Conservation (phyloP, 2,329 filamentous ascomycete species). For the Pseudocercospora cruenta region DNA sequence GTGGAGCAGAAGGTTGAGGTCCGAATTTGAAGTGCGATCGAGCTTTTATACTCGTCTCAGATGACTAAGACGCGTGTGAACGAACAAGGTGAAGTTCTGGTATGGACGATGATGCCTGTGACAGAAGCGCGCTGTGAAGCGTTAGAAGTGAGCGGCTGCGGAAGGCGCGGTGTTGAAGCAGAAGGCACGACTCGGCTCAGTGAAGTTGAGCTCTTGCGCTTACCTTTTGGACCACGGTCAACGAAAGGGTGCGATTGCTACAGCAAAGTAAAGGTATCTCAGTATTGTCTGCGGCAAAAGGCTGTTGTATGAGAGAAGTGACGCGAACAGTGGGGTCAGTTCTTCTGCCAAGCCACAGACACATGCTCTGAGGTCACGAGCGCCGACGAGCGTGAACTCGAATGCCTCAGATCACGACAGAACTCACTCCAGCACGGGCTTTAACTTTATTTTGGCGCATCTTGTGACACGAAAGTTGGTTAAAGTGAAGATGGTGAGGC, state of each 20-base stretch:
- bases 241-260: not conserved
- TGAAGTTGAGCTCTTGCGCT: not conserved
- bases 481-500: not conserved
- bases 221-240: slow-evolving; percentile 6
- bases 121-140: slow-evolving; percentile 18
- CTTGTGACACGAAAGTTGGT: not conserved
- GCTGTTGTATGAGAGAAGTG: slow-evolving; percentile 2
- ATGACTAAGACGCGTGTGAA: slow-evolving; percentile 25
- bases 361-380: slow-evolving; percentile 5
- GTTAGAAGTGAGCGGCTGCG: slow-evolving; percentile 11
- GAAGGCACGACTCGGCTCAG: not conserved
- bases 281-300: not conserved
- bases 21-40: slow-evolving; percentile 13
- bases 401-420: slow-evolving; percentile 1
- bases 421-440: not conserved
- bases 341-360: not conserved
- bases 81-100: not conserved
- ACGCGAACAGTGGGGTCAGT: slow-evolving; percentile 6
- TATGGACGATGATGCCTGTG: slow-evolving; percentile 13
- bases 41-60: slow-evolving; percentile 23
- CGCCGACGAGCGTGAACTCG: not conserved
- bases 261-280: not conserved
- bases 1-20: slow-evolving; percentile 16
- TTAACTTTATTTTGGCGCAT: not conserved
- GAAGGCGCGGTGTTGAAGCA: slow-evolving; percentile 8